phyloP scores from a whole-genome alignment of 1,284 basidiomycete genomes.

The Trametes sp. region DNA sequence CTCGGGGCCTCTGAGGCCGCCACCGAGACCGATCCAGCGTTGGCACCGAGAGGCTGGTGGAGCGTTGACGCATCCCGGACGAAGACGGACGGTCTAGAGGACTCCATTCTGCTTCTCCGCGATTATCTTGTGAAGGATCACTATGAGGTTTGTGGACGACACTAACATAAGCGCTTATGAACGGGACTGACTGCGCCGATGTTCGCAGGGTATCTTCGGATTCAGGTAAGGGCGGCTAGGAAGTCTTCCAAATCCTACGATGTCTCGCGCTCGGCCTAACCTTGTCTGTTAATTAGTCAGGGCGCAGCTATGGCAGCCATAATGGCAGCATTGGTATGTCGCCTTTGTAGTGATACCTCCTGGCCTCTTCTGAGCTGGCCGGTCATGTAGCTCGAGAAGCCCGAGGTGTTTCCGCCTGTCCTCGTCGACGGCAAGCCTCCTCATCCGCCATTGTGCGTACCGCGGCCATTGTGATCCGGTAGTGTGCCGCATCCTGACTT shows the following conservation, averaged over 20 bases:
- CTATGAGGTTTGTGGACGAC: constrained; percentile 59
- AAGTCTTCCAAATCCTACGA: not conserved
- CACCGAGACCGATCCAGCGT: constrained; percentile 62
- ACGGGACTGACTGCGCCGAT: not conserved
- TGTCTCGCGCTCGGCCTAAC: not conserved
- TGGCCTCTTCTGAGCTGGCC: not conserved
- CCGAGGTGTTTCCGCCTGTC: constrained; percentile 68
- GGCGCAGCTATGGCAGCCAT: constrained; percentile 84
- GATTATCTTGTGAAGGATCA: constrained; percentile 57
- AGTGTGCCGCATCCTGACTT: constrained; percentile 4
- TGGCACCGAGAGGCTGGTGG: constrained; percentile 87
- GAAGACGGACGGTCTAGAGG: constrained; percentile 65
- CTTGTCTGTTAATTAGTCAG: constrained; percentile 57
- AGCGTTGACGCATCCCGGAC: constrained; percentile 58
- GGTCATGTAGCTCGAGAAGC: constrained; percentile 54
- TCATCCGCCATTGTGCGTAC: constrained; percentile 71
- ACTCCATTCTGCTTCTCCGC: constrained; percentile 54
- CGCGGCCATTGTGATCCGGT: too few species aligned
- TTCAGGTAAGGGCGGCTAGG: constrained; percentile 60
- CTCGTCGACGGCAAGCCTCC: constrained; percentile 69
- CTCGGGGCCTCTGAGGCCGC: constrained; percentile 65
- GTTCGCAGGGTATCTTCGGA: constrained; percentile 79
- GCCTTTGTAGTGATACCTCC: not conserved
- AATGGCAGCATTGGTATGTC: constrained; percentile 70
- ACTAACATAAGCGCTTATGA: too few species aligned